Percentiles rank a stretch among this genome's conserved stretches.
Conservation (phyloP, 2,329 filamentous ascomycete species). For the Beauveria sp. region DNA sequence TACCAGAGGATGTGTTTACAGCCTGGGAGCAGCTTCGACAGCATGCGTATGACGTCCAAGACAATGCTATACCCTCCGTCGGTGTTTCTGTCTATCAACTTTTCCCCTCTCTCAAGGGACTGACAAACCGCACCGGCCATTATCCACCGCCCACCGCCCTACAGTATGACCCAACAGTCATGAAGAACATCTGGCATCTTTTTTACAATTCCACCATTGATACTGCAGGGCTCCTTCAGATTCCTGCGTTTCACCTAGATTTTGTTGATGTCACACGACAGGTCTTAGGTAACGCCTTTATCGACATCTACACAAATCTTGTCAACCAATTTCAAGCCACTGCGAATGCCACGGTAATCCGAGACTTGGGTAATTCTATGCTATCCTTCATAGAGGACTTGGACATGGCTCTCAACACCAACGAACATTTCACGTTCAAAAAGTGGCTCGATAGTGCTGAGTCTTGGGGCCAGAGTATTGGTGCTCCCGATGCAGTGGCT, state of each 20-base stretch:
- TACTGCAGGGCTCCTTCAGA: not conserved
- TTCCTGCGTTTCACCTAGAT: not conserved
- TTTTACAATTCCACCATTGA: not conserved
- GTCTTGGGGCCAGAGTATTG: conserved; percentile 18
- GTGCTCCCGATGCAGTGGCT: conserved; percentile 11
- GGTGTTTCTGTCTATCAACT: not conserved
- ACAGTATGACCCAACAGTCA: not conserved
- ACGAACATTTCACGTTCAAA: conserved; percentile 31
- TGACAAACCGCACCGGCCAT: not conserved
- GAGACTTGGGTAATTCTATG: not conserved
- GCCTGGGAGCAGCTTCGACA: conserved; percentile 2
- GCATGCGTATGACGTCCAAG: not conserved
- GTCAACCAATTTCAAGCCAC: not conserved
- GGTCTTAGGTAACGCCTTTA: not conserved
- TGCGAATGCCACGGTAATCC: not conserved
- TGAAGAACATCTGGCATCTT: not conserved
- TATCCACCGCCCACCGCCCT: not conserved
- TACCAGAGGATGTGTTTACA: not conserved
- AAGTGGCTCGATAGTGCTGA: conserved; percentile 34
- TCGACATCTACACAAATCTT: not conserved
- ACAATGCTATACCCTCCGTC: not conserved
- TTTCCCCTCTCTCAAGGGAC: not conserved
- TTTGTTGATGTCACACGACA: conserved; percentile 3
- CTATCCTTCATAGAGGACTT: not conserved
- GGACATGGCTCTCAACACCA: not conserved